Evolutionary conservation across 768 basidiomycete genomes (phyloP).

Genomic region (Xanthoconium purpureum): DNA sequence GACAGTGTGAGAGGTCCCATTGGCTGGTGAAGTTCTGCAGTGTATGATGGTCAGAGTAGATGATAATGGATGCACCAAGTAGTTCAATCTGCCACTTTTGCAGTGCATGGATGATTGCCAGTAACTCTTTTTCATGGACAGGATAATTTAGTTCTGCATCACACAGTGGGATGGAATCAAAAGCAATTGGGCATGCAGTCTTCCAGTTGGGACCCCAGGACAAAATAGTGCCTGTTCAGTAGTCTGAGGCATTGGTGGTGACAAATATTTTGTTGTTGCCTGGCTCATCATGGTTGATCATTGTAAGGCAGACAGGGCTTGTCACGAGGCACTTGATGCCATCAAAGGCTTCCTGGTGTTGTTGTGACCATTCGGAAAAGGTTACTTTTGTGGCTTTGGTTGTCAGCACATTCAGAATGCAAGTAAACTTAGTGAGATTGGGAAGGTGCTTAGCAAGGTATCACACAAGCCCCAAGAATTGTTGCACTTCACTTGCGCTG

Average conservation of each 20-base stretch:
- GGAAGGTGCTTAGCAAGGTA: background rate
- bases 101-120: slow-evolving; percentile 31
- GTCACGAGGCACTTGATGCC: slow-evolving; percentile 27
- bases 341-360: slow-evolving; percentile 5
- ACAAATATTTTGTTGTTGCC: slow-evolving; percentile 17
- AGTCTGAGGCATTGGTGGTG: slow-evolving; percentile 11
- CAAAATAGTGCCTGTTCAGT: background rate
- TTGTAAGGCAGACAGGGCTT: slow-evolving; percentile 25
- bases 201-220: background rate
- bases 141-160: slow-evolving; percentile 26
- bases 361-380: background rate
- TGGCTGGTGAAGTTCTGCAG: slow-evolving; percentile 9
- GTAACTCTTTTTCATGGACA: slow-evolving; percentile 32
- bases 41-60: slow-evolving; percentile 32
- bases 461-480: background rate
- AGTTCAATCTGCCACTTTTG: slow-evolving; percentile 28
- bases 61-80: background rate
- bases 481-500: slow-evolving; percentile 7
- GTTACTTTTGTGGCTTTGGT: background rate
- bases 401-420: background rate
- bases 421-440: background rate
- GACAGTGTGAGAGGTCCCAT: background rate
- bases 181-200: background rate
- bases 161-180: background rate
- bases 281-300: slow-evolving; percentile 31